Base-by-base conservation (phyloP, 805 yeast genomes). In the Ogataea paradorogensis region DNA sequence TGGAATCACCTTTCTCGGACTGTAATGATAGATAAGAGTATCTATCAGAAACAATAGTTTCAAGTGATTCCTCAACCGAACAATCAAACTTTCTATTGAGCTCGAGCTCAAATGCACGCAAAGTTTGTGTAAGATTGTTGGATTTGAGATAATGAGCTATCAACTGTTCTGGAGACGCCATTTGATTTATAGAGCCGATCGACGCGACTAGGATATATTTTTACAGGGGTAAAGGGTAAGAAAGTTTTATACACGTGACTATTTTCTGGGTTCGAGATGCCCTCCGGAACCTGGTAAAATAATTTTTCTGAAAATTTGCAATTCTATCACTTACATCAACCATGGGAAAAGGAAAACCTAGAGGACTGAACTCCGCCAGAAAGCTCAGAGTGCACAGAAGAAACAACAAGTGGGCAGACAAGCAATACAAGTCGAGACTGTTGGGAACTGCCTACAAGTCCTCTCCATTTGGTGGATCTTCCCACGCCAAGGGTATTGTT, bases 391-490 rank as follows among this genome's bases (percentile, higher is more conserved):
- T 84, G 75, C 95, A 87, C 90, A 90, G 99, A 78, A 91, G 98
- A 77, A 90, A 90, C 85, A 93, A 93, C 89, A 93, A 96, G 81
- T 93, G 99, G 99, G 97, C 99, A 64, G 99, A 93, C 75, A 83
- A 84, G 73, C 76, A 88, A 66, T 95, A 89, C 82, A 95, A 95
- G 84, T 78, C 95, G 76, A 90, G 99, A 84, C 85, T 93, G 70
- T 82, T 93, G 71, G 99, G 99, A 65, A 93, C 99, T 63, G 96
- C 97, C 64, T 93, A 84, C 96, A 93, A 90, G 82, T 93, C 95
- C 57, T 93, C 99, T 68, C 99, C 99, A 75, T 93, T 93, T 70
- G 98, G 98, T 75, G 99, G 98, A 72, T 90, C 99, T 67, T 93
- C 99, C 64, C 99, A 93, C 86, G 99, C 99, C 68, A 91, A 91